Conservation (phyloP, 1,284 basidiomycete genomes). For the Anthracocystis walkeri region DNA sequence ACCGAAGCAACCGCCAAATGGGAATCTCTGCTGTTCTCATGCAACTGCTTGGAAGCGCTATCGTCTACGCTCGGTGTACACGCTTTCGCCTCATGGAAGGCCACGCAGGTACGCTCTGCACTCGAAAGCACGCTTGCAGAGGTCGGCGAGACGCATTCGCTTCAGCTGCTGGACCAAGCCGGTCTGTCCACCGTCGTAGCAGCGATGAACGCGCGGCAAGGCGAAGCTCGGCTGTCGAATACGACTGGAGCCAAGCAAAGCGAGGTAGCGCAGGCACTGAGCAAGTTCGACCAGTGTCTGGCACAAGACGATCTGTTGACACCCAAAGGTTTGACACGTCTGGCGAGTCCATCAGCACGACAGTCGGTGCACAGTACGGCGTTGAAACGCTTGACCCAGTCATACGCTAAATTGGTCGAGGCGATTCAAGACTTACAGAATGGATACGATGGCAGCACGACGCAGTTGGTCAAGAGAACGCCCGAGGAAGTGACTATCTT, state of each 20-base stretch:
- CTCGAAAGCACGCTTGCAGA: constrained; percentile 10
- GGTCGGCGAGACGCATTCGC: constrained; percentile 12
- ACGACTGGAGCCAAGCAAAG: neutral
- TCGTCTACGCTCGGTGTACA: constrained; percentile 18
- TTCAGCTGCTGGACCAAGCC: constrained; percentile 23
- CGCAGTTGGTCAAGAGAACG: constrained; percentile 23
- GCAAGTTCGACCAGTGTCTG: constrained; percentile 38
- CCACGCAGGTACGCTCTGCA: neutral
- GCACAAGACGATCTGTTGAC: constrained; percentile 47
- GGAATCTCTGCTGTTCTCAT: constrained; percentile 44
- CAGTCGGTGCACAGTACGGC: constrained; percentile 34
- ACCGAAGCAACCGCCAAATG: constrained; percentile 31
- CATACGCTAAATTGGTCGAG: constrained; percentile 32
- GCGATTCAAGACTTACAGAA: constrained; percentile 14
- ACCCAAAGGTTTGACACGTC: constrained; percentile 20
- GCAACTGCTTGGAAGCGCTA: constrained; percentile 53
- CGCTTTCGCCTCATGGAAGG: constrained; percentile 29
- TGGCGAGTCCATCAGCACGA: constrained; percentile 31
- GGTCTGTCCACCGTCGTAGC: constrained; percentile 17
- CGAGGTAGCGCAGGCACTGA: constrained; percentile 18
- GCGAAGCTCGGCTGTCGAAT: constrained; percentile 2
- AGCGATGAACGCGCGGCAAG: neutral
- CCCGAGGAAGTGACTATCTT: constrained; percentile 47
- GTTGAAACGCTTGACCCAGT: constrained; percentile 27
- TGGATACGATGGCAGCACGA: constrained; percentile 11